Evolutionary conservation across 2,329 filamentous ascomycete species (phyloP).

Genomic region (Myriosclerotinia duriaeana): DNA sequence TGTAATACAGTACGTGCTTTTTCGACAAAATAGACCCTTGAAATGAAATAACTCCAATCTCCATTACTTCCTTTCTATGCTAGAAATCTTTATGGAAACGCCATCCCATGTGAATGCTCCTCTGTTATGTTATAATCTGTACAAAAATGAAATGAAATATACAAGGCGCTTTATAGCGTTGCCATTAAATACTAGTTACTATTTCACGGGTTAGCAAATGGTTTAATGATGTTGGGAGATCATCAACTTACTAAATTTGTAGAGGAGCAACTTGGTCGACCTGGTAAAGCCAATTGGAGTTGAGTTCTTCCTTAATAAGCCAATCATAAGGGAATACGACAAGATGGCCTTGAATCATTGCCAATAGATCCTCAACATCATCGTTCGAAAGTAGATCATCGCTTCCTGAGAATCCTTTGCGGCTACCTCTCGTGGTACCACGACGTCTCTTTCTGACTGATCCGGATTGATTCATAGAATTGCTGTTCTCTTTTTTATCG

Average conservation of each 20-base stretch:
- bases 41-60: constrained; percentile 21
- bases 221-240: constrained; percentile 88
- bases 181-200: constrained; percentile 22
- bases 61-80: constrained; percentile 16
- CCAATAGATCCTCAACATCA: constrained; percentile 79
- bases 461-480: constrained; percentile 34
- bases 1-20: constrained; percentile 10
- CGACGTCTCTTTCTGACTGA: constrained; percentile 64
- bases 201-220: constrained; percentile 70
- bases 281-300: constrained; percentile 94
- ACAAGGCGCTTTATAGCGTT: constrained; percentile 15
- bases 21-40: constrained; percentile 10
- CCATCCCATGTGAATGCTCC: constrained; percentile 13
- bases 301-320: constrained; percentile 85
- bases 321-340: constrained; percentile 96
- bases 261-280: constrained; percentile 94
- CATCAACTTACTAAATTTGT: constrained; percentile 83
- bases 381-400: constrained; percentile 75
- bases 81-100: constrained; percentile 19
- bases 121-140: constrained; percentile 17
- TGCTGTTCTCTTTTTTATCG: constrained; percentile 25
- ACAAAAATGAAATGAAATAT: constrained; percentile 21
- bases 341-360: constrained; percentile 80
- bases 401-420: constrained; percentile 59
- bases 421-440: constrained; percentile 63